Conservation (phyloP, 1,139 yeast species). For the Yamadazyma membranifaciens region DNA sequence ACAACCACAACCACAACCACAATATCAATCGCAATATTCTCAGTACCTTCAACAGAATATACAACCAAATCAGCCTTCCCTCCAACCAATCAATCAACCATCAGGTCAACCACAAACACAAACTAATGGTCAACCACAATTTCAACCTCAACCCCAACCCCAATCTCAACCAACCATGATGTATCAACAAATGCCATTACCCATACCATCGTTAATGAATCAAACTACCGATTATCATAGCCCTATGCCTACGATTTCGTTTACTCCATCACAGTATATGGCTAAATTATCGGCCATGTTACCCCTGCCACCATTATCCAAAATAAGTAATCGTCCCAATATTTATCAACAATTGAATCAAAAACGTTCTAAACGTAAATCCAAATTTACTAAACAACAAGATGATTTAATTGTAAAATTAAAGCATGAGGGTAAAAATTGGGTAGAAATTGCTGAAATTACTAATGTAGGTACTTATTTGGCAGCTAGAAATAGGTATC, state of each 20-base stretch:
- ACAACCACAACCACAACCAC: no score
- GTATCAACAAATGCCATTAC: slow-evolving; percentile 2
- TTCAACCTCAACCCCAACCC: no score
- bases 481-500: slow-evolving; percentile 78
- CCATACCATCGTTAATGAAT: slow-evolving; percentile 1
- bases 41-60: background rate
- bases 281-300: slow-evolving; percentile 17
- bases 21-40: background rate
- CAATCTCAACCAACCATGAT: background rate
- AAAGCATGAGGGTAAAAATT: slow-evolving; percentile 62
- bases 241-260: slow-evolving; percentile 3
- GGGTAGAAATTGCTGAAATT: slow-evolving; percentile 74
- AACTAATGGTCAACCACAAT: slow-evolving; percentile 12
- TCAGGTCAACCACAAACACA: slow-evolving; percentile 11
- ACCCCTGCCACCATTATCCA: slow-evolving; percentile 40
- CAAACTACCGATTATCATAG: background rate
- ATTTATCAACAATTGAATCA: slow-evolving; percentile 26
- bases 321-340: slow-evolving; percentile 33
- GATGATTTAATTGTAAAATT: slow-evolving; percentile 62
- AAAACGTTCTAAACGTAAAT: slow-evolving; percentile 56
- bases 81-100: background rate
- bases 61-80: background rate
- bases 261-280: slow-evolving; percentile 15
- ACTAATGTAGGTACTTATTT: slow-evolving; percentile 66
- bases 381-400: slow-evolving; percentile 68